Percentiles rank a stretch among this genome's conserved stretches.
phyloP scores from a whole-genome alignment of 2,329 filamentous ascomycete genomes.

The Alternaria sp. region DNA sequence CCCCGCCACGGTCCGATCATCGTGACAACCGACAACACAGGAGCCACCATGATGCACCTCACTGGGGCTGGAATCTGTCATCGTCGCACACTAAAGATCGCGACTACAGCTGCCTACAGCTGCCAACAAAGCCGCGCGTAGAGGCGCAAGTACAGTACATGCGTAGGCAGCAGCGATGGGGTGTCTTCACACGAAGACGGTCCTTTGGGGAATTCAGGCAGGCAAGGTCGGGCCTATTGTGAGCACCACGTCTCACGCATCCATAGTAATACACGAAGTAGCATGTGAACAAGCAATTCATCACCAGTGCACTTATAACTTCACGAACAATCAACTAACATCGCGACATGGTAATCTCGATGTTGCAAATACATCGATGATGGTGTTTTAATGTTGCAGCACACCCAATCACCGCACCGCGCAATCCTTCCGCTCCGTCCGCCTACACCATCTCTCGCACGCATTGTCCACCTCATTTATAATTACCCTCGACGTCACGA shows the following conservation, averaged over 20 bases:
- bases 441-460: neutral
- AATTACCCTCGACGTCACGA: neutral
- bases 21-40: neutral
- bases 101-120: neutral
- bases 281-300: neutral
- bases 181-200: neutral
- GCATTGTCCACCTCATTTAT: neutral
- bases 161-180: neutral
- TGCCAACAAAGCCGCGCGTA: neutral
- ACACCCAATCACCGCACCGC: neutral
- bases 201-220: neutral
- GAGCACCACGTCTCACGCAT: neutral
- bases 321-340: neutral
- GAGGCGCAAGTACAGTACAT: neutral
- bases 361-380: neutral
- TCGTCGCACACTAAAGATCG: neutral
- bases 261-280: neutral
- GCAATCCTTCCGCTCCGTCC: neutral
- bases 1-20: neutral
- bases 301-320: neutral
- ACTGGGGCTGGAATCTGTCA: neutral
- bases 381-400: neutral
- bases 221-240: neutral
- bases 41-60: neutral
- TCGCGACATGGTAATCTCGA: neutral